Conservation (phyloP, 2,329 filamentous ascomycete genomes). For the Curvularia sp. region DNA sequence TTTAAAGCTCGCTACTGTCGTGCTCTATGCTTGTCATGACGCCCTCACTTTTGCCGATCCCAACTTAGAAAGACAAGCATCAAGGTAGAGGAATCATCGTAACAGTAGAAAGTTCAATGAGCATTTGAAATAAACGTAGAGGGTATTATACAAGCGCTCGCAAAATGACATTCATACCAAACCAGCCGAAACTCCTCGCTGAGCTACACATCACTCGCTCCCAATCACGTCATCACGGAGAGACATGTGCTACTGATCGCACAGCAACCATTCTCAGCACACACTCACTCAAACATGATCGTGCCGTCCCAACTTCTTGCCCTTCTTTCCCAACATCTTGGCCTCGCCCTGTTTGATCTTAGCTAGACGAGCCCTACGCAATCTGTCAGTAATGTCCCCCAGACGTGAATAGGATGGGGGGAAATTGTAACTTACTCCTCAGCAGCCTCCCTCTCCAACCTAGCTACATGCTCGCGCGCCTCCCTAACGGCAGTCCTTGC, state of each 20-base stretch:
- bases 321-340: slow-evolving; percentile 69
- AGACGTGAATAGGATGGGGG: too few relatives aligned
- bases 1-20: too few relatives aligned
- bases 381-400: neutral
- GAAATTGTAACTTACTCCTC: slow-evolving; percentile 27
- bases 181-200: neutral
- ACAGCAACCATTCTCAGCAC: neutral
- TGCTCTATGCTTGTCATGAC: too few relatives aligned
- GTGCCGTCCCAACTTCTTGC: slow-evolving; percentile 66
- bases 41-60: too few relatives aligned
- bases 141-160: slow-evolving; percentile 3
- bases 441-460: slow-evolving; percentile 68
- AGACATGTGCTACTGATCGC: neutral
- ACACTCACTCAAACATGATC: slow-evolving; percentile 19
- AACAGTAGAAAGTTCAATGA: neutral
- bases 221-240: neutral
- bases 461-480: slow-evolving; percentile 68
- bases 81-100: neutral
- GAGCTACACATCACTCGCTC: neutral
- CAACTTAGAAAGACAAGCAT: neutral
- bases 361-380: slow-evolving; percentile 58
- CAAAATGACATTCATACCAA: neutral
- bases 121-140: neutral
- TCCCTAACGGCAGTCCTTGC: slow-evolving; percentile 66
- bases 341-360: slow-evolving; percentile 74